Evolutionary conservation across 176 grass and related monocot genomes (phyloP), one percentile per base, ranked within the genome.

Genomic region (Carex littledalei): DNA sequence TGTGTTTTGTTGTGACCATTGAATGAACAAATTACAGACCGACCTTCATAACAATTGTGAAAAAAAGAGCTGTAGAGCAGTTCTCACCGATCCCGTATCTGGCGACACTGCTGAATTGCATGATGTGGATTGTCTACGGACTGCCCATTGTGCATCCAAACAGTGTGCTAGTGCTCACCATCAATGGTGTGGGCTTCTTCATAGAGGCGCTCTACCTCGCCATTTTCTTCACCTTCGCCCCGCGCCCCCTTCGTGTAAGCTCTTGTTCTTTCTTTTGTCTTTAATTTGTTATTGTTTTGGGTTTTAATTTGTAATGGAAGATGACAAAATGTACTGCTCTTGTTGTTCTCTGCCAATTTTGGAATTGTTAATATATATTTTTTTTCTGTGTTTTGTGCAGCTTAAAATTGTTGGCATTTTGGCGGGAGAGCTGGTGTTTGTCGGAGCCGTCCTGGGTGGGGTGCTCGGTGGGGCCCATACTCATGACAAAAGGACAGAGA

Each of bases 71-170:
- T 67, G 86, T 90, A 79, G 84, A 91, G 89, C 57, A 89, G 59
- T 97, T 97, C 89, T 94, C 83, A 3, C 72, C 94, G 0, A 62
- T 86, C 8, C 94, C 94, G 0, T 94, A 97, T 78, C 79, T 97
- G 18, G 91, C 94, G 21, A 97, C 94, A 49, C 67, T 93, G 32
- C 76, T 97, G 53, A 97, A 97, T 83, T 97, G 94, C 72, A 75
- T 73, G 89, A 62, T 97, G 1, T 94, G 91, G 94, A 86, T 97
- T 9, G 86, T 97, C 81, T 97, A 97, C n/a, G 94, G 94, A 24
- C n/a, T 97, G 52, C 91, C 94, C 43, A 0, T 94, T 65, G 91
- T 97, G 49, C 91, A 97, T 84, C 94, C 94, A 4, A 86, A 97
- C 82, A 90, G 89, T 73, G 64, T 91, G 54, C 91, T 90, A 43